Evolutionary conservation across 1,284 basidiomycete species (phyloP).

Genomic region (Somion occarium): DNA sequence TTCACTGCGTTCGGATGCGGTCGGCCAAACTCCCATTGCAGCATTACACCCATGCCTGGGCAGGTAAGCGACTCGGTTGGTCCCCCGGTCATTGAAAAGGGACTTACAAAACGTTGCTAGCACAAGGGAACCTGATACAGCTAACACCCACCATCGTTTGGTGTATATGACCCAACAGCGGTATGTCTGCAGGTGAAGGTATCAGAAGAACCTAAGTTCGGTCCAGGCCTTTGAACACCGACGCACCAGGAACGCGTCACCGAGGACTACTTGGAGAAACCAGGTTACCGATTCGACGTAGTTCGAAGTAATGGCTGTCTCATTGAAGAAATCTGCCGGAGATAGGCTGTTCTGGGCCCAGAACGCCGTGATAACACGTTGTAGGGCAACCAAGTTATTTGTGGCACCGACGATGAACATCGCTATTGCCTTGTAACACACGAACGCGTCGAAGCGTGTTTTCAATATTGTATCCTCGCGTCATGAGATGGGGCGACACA

Average conservation of each 20-base stretch:
- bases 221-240: not conserved
- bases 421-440: conserved; percentile 1
- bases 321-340: not conserved
- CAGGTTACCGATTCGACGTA: conserved; percentile 1
- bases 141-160: conserved; percentile 2
- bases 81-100: not conserved
- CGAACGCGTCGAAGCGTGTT: too few relatives aligned
- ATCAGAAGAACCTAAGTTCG: not conserved
- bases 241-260: conserved; percentile 2
- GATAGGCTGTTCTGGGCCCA: not conserved
- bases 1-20: not conserved
- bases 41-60: conserved; percentile 4
- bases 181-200: conserved; percentile 1
- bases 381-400: conserved; percentile 1
- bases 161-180: conserved; percentile 4
- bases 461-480: not conserved
- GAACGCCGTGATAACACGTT: conserved; percentile 1
- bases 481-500: not conserved
- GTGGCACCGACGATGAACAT: conserved; percentile 1
- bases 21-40: conserved; percentile 1
- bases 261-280: conserved; percentile 3
- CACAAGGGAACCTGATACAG: not conserved
- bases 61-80: not conserved
- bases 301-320: conserved; percentile 1
- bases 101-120: conserved; percentile 2